phyloP scores from a whole-genome alignment of 1,139 yeast genomes.

The Lodderomyces parapsilosis region DNA sequence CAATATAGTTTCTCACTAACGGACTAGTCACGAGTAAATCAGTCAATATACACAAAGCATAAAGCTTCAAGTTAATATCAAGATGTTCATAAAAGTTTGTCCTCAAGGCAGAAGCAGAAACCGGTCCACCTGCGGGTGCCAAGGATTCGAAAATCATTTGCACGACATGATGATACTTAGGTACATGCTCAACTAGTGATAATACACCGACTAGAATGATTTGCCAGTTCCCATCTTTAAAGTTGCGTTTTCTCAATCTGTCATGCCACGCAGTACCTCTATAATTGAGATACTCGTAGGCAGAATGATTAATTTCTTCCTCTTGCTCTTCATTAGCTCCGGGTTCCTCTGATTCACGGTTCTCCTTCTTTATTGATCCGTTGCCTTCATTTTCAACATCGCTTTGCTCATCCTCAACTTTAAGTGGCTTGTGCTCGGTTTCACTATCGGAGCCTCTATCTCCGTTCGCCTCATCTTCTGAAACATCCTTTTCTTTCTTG shows the following conservation, averaged over 20 bases:
- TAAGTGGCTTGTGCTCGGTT: constrained; percentile 20
- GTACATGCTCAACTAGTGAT: constrained; percentile 57
- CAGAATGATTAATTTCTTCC: constrained; percentile 43
- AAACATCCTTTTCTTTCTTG: no score
- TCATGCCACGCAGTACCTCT: constrained; percentile 75
- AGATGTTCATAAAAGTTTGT: constrained; percentile 51
- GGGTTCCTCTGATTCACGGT: constrained; percentile 12
- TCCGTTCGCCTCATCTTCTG: no score
- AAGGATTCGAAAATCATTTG: constrained; percentile 46
- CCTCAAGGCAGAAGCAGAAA: constrained; percentile 50
- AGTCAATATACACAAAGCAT: constrained; percentile 54
- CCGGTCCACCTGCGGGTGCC: constrained; percentile 55
- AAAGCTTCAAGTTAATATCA: constrained; percentile 49
- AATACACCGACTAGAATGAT: constrained; percentile 72
- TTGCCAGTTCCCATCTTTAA: constrained; percentile 87
- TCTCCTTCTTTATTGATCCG: constrained; percentile 20
- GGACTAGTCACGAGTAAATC: constrained; percentile 58
- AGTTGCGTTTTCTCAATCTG: constrained; percentile 68
- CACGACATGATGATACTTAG: constrained; percentile 50
- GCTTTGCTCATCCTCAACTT: constrained; percentile 27
- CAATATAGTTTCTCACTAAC: constrained; percentile 63
- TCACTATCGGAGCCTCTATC: constrained; percentile 28
- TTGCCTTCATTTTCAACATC: constrained; percentile 17
- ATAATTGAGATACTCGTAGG: constrained; percentile 57
- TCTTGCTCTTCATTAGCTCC: constrained; percentile 23